Percentiles rank a stretch among this genome's conserved stretches.
These are phyloP conservation scores for Talaromyces ruber DNA, from an alignment of 495 filamentous ascomycete species.

Conservation along the genomic window DNA sequence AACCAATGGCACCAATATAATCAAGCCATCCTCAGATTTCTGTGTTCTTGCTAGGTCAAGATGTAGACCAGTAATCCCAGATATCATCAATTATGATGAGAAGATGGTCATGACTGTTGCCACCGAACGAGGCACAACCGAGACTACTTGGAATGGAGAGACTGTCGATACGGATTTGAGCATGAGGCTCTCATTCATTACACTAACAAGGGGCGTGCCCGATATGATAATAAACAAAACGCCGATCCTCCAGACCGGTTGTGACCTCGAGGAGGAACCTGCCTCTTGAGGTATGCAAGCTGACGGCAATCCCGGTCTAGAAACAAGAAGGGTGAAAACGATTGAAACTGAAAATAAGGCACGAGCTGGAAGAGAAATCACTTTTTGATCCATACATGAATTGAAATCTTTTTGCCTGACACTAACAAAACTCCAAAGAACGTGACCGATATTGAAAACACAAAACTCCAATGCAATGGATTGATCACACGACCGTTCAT, in stretches of 20 bases:
- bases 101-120: neutral
- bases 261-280: neutral
- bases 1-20: neutral
- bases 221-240: neutral
- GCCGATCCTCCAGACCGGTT: neutral
- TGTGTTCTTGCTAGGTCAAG: neutral
- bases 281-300: neutral
- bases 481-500: neutral
- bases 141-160: neutral
- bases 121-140: neutral
- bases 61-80: too few relatives aligned
- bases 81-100: neutral
- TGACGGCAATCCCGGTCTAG: neutral
- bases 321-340: neutral
- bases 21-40: neutral
- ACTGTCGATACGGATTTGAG: neutral
- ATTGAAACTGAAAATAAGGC: neutral
- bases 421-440: neutral
- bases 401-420: neutral
- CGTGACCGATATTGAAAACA: neutral
- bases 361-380: neutral
- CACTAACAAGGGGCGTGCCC: neutral
- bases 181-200: neutral
- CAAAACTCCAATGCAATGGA: neutral
- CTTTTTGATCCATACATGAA: neutral